These are phyloP conservation scores for Aspergillus nomiae DNA, from an alignment of 2,329 filamentous ascomycete genomes.

Conservation along the genomic window DNA sequence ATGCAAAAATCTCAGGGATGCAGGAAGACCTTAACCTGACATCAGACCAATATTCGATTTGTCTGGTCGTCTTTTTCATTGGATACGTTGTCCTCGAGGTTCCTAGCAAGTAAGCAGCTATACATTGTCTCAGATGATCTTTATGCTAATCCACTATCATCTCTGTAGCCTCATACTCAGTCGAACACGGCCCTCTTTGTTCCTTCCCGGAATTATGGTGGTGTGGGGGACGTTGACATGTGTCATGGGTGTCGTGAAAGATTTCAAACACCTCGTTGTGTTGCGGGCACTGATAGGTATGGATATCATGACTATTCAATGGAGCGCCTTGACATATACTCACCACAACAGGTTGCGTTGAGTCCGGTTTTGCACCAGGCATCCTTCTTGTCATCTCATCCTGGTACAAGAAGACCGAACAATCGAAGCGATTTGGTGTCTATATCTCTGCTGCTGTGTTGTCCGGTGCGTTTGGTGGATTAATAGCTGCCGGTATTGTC, in stretches of 20 bases:
- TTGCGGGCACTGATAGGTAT: constrained; percentile 32
- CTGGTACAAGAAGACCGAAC: constrained; percentile 62
- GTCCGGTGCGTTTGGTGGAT: constrained; percentile 56
- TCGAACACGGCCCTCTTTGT: constrained; percentile 53
- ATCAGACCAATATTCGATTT: constrained; percentile 52
- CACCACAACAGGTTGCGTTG: constrained; percentile 21
- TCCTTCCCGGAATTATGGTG: constrained; percentile 55
- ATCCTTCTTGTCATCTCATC: constrained; percentile 50
- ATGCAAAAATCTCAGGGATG: constrained; percentile 30
- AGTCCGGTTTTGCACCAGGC: constrained; percentile 29
- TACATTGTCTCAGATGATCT: neutral
- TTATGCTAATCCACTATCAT: neutral
- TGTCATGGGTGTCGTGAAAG: constrained; percentile 53
- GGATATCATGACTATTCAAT: neutral
- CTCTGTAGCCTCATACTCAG: constrained; percentile 46
- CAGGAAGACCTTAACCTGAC: constrained; percentile 20
- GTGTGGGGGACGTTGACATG: constrained; percentile 56
- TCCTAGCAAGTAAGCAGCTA: constrained; percentile 48
- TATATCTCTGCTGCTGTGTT: constrained; percentile 62
- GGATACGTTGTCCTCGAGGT: constrained; percentile 57
- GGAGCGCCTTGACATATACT: neutral
- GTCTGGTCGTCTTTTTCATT: constrained; percentile 58
- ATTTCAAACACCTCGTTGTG: constrained; percentile 52
- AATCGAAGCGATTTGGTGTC: constrained; percentile 58
- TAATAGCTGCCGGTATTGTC: constrained; percentile 54